These are phyloP conservation scores for Botrytis medusae DNA, from an alignment of 2,329 filamentous ascomycete genomes.

Conservation along the genomic window DNA sequence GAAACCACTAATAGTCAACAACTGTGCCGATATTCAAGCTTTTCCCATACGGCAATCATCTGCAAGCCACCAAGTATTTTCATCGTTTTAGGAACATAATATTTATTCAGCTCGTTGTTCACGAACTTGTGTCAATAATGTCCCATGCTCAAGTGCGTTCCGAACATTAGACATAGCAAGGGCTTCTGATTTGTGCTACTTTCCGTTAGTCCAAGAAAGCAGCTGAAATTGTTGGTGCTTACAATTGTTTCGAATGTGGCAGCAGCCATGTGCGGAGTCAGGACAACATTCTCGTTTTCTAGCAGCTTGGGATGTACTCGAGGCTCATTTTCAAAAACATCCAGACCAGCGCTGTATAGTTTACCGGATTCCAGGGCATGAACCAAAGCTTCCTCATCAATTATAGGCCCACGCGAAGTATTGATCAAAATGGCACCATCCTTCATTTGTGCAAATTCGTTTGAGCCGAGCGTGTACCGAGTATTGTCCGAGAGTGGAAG, in stretches of 20 bases:
- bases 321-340: slow-evolving; percentile 81
- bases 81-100: too few species aligned
- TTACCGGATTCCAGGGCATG: slow-evolving; percentile 66
- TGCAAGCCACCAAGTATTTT: background rate
- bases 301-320: slow-evolving; percentile 69
- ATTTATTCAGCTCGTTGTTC: slow-evolving; percentile 53
- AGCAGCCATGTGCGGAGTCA: slow-evolving; percentile 83
- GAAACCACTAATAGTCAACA: background rate
- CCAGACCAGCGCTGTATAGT: slow-evolving; percentile 69
- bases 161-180: slow-evolving; percentile 71
- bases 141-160: slow-evolving; percentile 58
- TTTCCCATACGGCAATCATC: background rate
- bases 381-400: slow-evolving; percentile 77
- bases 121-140: slow-evolving; percentile 64
- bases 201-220: background rate
- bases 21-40: background rate
- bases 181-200: slow-evolving; percentile 64
- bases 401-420: slow-evolving; percentile 75
- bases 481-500: slow-evolving; percentile 69
- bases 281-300: slow-evolving; percentile 67
- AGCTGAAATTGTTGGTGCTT: background rate
- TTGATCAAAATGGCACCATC: slow-evolving; percentile 75
- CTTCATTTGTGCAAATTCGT: slow-evolving; percentile 75
- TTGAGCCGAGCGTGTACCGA: slow-evolving; percentile 65
- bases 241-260: slow-evolving; percentile 60